Evolutionary conservation across 306 rosid species (phyloP).

Genomic region (Adenanthera pavonina): DNA sequence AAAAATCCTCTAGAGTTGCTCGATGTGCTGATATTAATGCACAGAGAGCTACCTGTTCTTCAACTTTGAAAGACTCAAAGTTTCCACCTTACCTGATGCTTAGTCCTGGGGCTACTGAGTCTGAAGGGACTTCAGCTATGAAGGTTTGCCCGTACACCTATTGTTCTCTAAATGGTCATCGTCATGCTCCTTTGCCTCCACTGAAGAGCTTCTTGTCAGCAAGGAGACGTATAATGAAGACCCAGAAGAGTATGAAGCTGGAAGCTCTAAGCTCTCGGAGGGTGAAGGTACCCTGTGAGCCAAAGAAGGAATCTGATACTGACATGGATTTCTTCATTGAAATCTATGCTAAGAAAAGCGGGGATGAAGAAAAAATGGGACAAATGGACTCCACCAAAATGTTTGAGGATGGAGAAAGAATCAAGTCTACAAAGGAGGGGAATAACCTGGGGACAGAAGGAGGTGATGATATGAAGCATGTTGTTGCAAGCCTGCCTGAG

Average conservation of each 20-base stretch:
- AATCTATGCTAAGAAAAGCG: slow-evolving; percentile 54
- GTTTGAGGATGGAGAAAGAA: slow-evolving; percentile 31
- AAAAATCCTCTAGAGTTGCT: slow-evolving; percentile 61
- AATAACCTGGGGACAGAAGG: slow-evolving; percentile 8
- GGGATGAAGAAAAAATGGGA: slow-evolving; percentile 31
- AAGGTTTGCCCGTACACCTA: slow-evolving; percentile 89
- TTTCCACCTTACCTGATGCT: slow-evolving; percentile 74
- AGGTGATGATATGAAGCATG: slow-evolving; percentile 27
- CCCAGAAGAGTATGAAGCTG: slow-evolving; percentile 56
- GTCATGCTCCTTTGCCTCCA: slow-evolving; percentile 66
- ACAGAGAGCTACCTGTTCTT: slow-evolving; percentile 81
- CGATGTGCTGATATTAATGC: slow-evolving; percentile 55
- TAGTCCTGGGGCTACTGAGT: slow-evolving; percentile 74
- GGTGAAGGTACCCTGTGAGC: slow-evolving; percentile 42
- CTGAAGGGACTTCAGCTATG: slow-evolving; percentile 75
- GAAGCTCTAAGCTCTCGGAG: slow-evolving; percentile 53
- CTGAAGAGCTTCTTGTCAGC: slow-evolving; percentile 81
- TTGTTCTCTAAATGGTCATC: slow-evolving; percentile 96
- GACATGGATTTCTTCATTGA: slow-evolving; percentile 62
- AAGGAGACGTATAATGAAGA: slow-evolving; percentile 70
- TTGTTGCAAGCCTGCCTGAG: slow-evolving; percentile 36
- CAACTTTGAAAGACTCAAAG: slow-evolving; percentile 80
- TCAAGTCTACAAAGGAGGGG: slow-evolving; percentile 34
- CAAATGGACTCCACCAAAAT: slow-evolving; percentile 1
- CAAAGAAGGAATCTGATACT: slow-evolving; percentile 35